Evolutionary conservation across 2,329 filamentous ascomycete genomes (phyloP), one percentile per base, ranked within the genome.

Genomic region (Daldinia eschscholtzii): DNA sequence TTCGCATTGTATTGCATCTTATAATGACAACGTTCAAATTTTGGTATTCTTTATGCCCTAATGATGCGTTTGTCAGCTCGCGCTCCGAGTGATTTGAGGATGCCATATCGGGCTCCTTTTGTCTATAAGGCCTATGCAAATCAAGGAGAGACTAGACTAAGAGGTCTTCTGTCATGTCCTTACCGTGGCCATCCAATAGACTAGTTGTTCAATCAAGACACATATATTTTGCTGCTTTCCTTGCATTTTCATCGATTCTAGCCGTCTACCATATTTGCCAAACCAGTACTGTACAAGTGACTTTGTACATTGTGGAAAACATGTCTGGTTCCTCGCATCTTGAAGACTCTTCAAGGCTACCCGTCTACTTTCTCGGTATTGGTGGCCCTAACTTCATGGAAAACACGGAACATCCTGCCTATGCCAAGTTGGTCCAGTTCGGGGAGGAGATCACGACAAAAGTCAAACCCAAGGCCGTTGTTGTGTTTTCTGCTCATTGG

Each of bases 361-460:
- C 46, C 3, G 46, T 50, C 6, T 50, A 50, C 62, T 76, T 75
- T 57, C 70, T 75, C 18, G 67, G 73, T 12, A 76, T 76, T n/a
- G 74, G 73, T 12, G 69, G 74, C 13, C 87, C 87, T 6, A 88
- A 83, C 70, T 82, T 89, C 66, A 88, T 90, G 82, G 88, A 87
- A 74, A 81, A 90, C 7, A 81, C 79, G 9, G 76, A 85, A 0
- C 89, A 91, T 73, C 87, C 88, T 2, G 89, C 87, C 9, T 88
- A 89, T 72, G 64, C 75, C 23, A 82, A 86, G 70, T 82, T 91
- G 1, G 81, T 84, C 64, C 76, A 61, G 10, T 41, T 90, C 48
- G 89, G 89, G 15, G 80, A 75, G 2, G 88, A 50, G 46, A 50
- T 50, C 28, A 50, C 46, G 15, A 50, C 46, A 18, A 50, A 50